Percentiles rank a stretch among this genome's conserved stretches.
Conservation (phyloP, 73 alveolate species). For the Uronychia binucleata region DNA sequence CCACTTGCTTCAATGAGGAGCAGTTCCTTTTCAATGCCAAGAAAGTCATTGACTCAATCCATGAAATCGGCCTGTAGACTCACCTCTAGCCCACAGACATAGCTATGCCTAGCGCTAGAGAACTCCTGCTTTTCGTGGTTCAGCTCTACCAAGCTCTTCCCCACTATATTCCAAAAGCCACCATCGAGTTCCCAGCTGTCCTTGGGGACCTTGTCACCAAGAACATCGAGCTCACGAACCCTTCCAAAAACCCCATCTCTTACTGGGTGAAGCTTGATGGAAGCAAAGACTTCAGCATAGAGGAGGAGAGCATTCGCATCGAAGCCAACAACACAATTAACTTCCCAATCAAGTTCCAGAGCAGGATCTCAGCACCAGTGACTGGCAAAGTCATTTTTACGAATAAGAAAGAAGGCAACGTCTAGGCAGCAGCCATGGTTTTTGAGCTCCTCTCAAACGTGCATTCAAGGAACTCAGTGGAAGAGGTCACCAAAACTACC, state of each 20-base stretch:
- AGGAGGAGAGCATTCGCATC: slow-evolving; percentile 79
- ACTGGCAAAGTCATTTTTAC: slow-evolving; percentile 93
- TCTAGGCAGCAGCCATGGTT: slow-evolving; percentile 97
- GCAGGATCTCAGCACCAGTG: slow-evolving; percentile 88
- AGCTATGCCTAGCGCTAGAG: slow-evolving; percentile 97
- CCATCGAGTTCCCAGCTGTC: slow-evolving; percentile 91
- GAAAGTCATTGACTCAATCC: slow-evolving; percentile 75
- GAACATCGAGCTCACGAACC: slow-evolving; percentile 88
- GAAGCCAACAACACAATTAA: slow-evolving; percentile 86
- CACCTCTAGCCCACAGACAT: slow-evolving; percentile 76
- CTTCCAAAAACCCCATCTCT: slow-evolving; percentile 90
- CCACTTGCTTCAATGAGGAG: slow-evolving; percentile 68
- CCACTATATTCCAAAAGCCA: slow-evolving; percentile 94
- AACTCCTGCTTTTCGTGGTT: slow-evolving; percentile 83
- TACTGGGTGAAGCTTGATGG: slow-evolving; percentile 97
- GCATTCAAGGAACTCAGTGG: slow-evolving; percentile 89
- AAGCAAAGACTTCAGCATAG: slow-evolving; percentile 86
- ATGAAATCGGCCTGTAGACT: slow-evolving; percentile 82
- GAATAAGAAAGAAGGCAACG: slow-evolving; percentile 91
- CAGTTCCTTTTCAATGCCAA: slow-evolving; percentile 75
- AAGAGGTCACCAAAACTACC: slow-evolving; percentile 67
- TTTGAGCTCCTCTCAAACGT: slow-evolving; percentile 93
- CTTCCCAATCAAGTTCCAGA: slow-evolving; percentile 91
- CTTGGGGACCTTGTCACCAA: slow-evolving; percentile 92
- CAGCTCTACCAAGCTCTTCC: slow-evolving; percentile 94